Evolutionary conservation across 2,329 filamentous ascomycete genomes (phyloP).

Genomic region (Pyrenophora graminea): DNA sequence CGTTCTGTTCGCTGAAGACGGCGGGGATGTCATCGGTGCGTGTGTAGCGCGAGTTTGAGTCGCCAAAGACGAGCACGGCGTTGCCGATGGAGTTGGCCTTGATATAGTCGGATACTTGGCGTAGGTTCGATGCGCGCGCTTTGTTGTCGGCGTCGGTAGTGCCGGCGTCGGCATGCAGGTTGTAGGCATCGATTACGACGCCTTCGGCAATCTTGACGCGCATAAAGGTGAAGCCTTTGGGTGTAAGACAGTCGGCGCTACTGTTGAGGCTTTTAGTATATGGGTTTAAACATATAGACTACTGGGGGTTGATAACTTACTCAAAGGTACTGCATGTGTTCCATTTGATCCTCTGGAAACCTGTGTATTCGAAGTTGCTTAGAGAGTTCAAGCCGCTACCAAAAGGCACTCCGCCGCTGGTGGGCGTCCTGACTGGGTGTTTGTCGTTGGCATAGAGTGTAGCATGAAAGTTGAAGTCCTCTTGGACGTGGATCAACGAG

Average conservation of each 20-base stretch:
- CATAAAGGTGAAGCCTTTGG: conserved; percentile 73
- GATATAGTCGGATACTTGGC: conserved; percentile 64
- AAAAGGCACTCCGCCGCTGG: conserved; percentile 66
- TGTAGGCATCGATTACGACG: conserved; percentile 67
- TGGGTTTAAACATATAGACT: neutral
- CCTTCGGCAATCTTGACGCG: conserved; percentile 57
- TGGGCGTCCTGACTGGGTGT: conserved; percentile 65
- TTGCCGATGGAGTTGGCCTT: conserved; percentile 61
- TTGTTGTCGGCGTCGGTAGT: conserved; percentile 56
- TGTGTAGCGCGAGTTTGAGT: conserved; percentile 69
- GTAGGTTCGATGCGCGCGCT: conserved; percentile 63
- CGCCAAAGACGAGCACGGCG: conserved; percentile 66
- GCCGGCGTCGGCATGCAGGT: conserved; percentile 68
- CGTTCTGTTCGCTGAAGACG: conserved; percentile 57
- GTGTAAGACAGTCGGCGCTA: conserved; percentile 65
- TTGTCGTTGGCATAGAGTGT: conserved; percentile 64
- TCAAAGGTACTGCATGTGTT: conserved; percentile 56
- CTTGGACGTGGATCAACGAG: conserved; percentile 68
- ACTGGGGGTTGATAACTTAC: conserved; percentile 10
- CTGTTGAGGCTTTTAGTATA: conserved; percentile 34
- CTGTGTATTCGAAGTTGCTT: conserved; percentile 61
- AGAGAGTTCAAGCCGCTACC: conserved; percentile 69
- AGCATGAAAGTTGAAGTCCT: conserved; percentile 70
- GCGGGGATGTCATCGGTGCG: conserved; percentile 58
- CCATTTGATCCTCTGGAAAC: conserved; percentile 64